Conservation (phyloP, 306 rosid species). For the Medicago truncatula region DNA sequence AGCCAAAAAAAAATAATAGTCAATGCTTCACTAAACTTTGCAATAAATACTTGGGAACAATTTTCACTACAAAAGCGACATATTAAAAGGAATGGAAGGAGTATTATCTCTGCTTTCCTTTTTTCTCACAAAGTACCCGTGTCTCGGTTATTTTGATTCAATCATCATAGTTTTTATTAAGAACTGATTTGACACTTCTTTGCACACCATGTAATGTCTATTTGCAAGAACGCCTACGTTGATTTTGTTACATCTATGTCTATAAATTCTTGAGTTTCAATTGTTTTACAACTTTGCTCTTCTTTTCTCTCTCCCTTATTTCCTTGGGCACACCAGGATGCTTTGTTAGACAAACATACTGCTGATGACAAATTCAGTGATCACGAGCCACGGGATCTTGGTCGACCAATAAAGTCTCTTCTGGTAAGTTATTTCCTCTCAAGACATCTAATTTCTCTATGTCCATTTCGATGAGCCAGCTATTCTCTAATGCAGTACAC, state of each 20-base stretch:
- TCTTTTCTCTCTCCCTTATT: conserved; percentile 6
- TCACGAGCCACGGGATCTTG: conserved; percentile 61
- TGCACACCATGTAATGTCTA: background rate
- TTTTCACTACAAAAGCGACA: no score
- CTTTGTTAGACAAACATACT: conserved; percentile 80
- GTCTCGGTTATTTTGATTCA: background rate
- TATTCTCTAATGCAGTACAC: conserved; percentile 6
- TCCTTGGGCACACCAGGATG: conserved; percentile 60
- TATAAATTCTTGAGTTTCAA: background rate
- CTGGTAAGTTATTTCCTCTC: conserved; percentile 60
- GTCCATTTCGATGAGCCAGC: background rate
- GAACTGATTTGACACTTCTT: background rate
- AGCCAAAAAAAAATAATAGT: no score
- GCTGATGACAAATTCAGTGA: conserved; percentile 74
- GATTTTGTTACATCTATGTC: conserved; percentile 4
- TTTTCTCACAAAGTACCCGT: background rate
- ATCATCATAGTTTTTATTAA: conserved; percentile 1
- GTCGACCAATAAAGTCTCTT: conserved; percentile 80
- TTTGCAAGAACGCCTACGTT: background rate
- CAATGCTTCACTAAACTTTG: no score
- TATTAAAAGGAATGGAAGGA: no score
- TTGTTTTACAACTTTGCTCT: conserved; percentile 3
- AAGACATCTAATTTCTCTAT: background rate
- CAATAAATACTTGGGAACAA: no score
- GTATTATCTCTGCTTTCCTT: background rate